These are phyloP conservation scores for Aspergillus sp. DNA, from an alignment of 2,329 filamentous ascomycete species.

Conservation along the genomic window DNA sequence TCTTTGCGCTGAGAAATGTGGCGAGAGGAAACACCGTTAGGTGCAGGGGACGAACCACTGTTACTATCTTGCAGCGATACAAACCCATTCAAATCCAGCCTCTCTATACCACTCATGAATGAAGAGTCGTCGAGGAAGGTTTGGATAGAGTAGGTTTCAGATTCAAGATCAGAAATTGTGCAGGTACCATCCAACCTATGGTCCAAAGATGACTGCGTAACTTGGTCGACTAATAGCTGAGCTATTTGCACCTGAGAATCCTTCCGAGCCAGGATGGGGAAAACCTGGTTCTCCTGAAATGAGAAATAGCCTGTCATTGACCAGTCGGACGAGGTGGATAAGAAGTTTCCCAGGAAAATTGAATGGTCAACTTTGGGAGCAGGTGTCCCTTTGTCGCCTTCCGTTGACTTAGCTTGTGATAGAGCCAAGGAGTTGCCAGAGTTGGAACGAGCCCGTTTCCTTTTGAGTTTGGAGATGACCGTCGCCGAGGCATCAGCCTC, in stretches of 20 bases:
- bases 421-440: conserved; percentile 27
- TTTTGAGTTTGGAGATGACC: conserved; percentile 25
- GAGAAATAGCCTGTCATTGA: conserved; percentile 41
- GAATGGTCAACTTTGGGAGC: conserved; percentile 29
- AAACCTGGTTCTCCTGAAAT: conserved; percentile 28
- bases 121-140: conserved; percentile 28
- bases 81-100: conserved; percentile 37
- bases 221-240: conserved; percentile 43
- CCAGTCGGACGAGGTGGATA: conserved; percentile 41
- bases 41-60: conserved; percentile 11
- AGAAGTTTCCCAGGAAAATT: conserved; percentile 37
- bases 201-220: conserved; percentile 45
- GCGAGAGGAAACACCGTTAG: conserved; percentile 14
- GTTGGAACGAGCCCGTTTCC: conserved; percentile 36
- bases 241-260: conserved; percentile 40
- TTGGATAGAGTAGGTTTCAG: conserved; percentile 21
- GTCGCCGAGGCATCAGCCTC: conserved; percentile 21
- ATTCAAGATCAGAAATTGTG: conserved; percentile 28
- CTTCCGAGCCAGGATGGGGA: conserved; percentile 32
- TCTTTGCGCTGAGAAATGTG: conserved; percentile 27
- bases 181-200: conserved; percentile 31
- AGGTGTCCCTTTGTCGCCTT: conserved; percentile 18
- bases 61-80: conserved; percentile 31
- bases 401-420: conserved; percentile 27
- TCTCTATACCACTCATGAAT: conserved; percentile 29